Evolutionary conservation across 345 rosid species (phyloP), one percentile per base, ranked within the genome.

Genomic region (Arabidopsis thaliana): DNA sequence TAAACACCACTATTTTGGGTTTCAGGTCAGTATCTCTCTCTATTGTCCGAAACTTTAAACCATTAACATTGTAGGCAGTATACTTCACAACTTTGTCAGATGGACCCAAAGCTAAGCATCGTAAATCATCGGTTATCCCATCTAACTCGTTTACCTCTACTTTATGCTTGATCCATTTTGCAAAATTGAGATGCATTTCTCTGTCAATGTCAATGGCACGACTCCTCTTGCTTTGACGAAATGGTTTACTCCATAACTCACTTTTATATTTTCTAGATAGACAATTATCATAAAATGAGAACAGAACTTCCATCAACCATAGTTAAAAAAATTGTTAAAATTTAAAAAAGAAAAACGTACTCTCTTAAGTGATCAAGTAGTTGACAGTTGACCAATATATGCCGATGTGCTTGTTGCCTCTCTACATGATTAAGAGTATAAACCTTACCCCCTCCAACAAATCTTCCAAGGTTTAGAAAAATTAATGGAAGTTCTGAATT

Each of bases 1-100:
- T 55, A 55, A 32, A 68, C 63, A 68, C 71, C 59, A 66, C 13
- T 50, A 36, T 66, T 50, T 66, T 53, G 14, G 1, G 71, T 50
- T 23, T 53, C 51, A 52, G 20, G 11, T n/a, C 34, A 28, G 16
- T 6, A 1, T 67, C 72, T 53, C 28, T 38, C n/a, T 40, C 11
- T 1, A 0, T 14, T 25, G 58, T 12, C 4, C 30, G 30, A 1
- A 67, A 67, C 40, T 67, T 53, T 16, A 25, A 53, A 52, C 51
- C 62, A 40, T 67, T 53, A 7, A 67, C 7, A 53, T 67, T 67
- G 28, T 53, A 53, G n/a, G 72, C 2, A 1, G 28, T 52, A 30
- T 67, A 67, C 50, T 52, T 67, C 3, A 67, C 1, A 38, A 40
- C 20, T 3, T 67, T 38, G 4, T 52, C 50, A 24, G 28, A 67